Base-by-base conservation (phyloP, 257 asterid species). In the Voacanga thouarsii region DNA sequence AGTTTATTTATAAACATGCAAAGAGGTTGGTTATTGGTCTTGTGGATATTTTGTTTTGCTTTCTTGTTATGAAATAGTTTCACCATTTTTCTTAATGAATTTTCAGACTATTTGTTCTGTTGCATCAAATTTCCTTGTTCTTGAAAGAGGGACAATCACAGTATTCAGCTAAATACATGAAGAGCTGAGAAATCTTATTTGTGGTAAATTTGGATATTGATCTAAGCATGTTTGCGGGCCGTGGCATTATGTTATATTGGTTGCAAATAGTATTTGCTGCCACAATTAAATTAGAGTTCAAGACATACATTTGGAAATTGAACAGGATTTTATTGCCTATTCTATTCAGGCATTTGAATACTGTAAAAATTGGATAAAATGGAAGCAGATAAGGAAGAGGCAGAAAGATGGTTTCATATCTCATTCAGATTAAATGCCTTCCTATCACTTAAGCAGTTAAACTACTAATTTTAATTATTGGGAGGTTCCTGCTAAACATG, bases 321-420 rank as follows among this genome's bases (percentile, higher is more conserved):
- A 43, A 43, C 47, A 43, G 47, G 47, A 43, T 43, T 5, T 6
- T 43, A 43, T 43, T 33, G 37, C 8, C 47, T 43, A 43, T 43
- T 43, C 8, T 7, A 7, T 5, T 43, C 9, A 43, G 9, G 47
- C 9, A 7, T 43, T 43, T 43, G 47, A 43, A 43, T 43, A 1
- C 47, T 43, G 47, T 43, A 7, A 43, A 43, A 43, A 43, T 43
- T 43, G 47, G 47, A 43, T 43, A 43, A 43, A 43, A 43, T 9
- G 11, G 14, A 43, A 43, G 47, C 12, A 76, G 26, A 21, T 77
- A 41, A 85, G 84, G 85, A 89, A 83, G 82, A 91, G 55, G 78
- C 89, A 92, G 0, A 88, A 82, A 0, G 94, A 92, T 26, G 96
- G 96, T 68, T 76, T 91, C 30, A 43, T 43, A 4, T 43, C 4